Conservation (phyloP, 2,329 filamentous ascomycete genomes). For the Magnaporthiopsis rhizophila region DNA sequence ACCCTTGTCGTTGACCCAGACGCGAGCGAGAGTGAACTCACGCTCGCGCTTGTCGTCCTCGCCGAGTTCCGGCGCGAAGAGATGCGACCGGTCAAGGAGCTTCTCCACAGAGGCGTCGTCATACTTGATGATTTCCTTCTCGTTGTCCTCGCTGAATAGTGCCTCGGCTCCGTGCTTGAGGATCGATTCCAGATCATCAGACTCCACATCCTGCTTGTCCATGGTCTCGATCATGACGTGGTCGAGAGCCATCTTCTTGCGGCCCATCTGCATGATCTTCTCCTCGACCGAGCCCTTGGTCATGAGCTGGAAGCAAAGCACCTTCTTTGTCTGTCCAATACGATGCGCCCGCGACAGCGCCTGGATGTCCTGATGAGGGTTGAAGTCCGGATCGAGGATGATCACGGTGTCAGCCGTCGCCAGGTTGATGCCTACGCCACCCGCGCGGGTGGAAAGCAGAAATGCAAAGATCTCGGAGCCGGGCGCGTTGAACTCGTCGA, state of each 20-base stretch:
- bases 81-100: slow-evolving; percentile 76
- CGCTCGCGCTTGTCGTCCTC: slow-evolving; percentile 56
- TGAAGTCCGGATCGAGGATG: slow-evolving; percentile 94
- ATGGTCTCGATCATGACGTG: slow-evolving; percentile 91
- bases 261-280: slow-evolving; percentile 91
- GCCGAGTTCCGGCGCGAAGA: slow-evolving; percentile 61
- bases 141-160: slow-evolving; percentile 69
- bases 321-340: slow-evolving; percentile 93
- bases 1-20: slow-evolving; percentile 81
- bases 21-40: slow-evolving; percentile 80
- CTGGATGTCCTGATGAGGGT: slow-evolving; percentile 96
- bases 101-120: slow-evolving; percentile 78
- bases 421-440: slow-evolving; percentile 94
- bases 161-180: slow-evolving; percentile 81
- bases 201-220: slow-evolving; percentile 72
- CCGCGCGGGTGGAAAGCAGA: slow-evolving; percentile 84
- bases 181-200: slow-evolving; percentile 77
- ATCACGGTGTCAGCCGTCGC: slow-evolving; percentile 97
- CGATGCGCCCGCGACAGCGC: slow-evolving; percentile 89
- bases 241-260: slow-evolving; percentile 92
- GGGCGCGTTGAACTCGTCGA: slow-evolving; percentile 86
- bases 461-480: slow-evolving; percentile 82
- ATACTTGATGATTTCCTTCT: slow-evolving; percentile 69
- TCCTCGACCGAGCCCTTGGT: slow-evolving; percentile 86
- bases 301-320: slow-evolving; percentile 90